Conservation (phyloP, 2,329 filamentous ascomycete species). For the Dryadomyces quercivorus region DNA sequence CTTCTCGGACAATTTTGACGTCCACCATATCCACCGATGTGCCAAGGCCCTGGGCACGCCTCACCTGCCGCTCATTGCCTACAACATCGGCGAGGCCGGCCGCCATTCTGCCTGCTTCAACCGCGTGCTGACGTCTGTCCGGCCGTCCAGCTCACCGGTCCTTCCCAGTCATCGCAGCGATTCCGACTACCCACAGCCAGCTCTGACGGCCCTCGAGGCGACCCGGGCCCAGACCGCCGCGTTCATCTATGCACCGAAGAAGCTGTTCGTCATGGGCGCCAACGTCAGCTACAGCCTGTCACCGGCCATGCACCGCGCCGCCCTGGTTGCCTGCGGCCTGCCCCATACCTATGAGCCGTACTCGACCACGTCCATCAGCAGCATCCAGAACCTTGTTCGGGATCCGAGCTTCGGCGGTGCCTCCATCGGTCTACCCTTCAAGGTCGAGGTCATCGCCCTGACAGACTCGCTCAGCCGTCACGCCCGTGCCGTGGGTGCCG, state of each 20-base stretch:
- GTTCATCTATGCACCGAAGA: conserved; percentile 21
- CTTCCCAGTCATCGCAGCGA: neutral
- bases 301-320: conserved; percentile 60
- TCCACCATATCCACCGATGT: conserved; percentile 36
- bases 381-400: conserved; percentile 44
- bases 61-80: conserved; percentile 35
- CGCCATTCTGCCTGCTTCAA: conserved; percentile 25
- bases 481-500: conserved; percentile 57
- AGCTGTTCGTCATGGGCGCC: conserved; percentile 13
- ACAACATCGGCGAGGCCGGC: conserved; percentile 30
- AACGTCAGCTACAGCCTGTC: conserved; percentile 58
- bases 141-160: conserved; percentile 10
- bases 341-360: conserved; percentile 52
- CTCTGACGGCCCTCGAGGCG: neutral
- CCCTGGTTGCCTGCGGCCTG: conserved; percentile 54
- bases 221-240: neutral
- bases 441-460: conserved; percentile 51
- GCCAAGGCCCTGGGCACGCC: conserved; percentile 28
- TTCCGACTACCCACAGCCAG: neutral
- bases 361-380: conserved; percentile 46
- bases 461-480: conserved; percentile 54
- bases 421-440: conserved; percentile 56
- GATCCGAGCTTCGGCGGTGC: conserved; percentile 52
- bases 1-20: conserved; percentile 37
- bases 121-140: conserved; percentile 40